phyloP scores from a whole-genome alignment of 192 early-diverging fungal species.

The Rhizoclosmatium sp. region DNA sequence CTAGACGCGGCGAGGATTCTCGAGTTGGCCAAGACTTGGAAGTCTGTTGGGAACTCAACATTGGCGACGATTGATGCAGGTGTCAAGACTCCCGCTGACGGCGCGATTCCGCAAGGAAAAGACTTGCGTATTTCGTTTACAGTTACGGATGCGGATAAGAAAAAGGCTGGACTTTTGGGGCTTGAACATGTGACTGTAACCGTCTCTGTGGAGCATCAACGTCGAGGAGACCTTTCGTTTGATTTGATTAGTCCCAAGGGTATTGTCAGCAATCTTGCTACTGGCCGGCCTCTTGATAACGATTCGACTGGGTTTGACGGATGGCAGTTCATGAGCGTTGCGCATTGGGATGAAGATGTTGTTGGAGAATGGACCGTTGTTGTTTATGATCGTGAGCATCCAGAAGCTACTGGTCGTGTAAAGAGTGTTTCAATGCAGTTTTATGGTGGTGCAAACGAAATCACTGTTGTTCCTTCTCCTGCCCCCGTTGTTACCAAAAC shows the following conservation, averaged over 20 bases:
- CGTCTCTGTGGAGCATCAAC: slow-evolving; percentile 79
- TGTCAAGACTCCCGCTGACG: not conserved
- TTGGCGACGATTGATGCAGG: slow-evolving; percentile 43
- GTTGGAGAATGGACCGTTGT: slow-evolving; percentile 78
- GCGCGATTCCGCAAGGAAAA: slow-evolving; percentile 58
- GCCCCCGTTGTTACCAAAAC: no score
- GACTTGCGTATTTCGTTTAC: slow-evolving; percentile 20
- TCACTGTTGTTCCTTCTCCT: no score
- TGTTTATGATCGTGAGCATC: slow-evolving; percentile 43
- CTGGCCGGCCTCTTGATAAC: slow-evolving; percentile 68
- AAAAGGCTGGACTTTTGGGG: slow-evolving; percentile 46
- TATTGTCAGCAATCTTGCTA: slow-evolving; percentile 73
- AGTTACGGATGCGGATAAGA: not conserved
- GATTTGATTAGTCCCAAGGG: slow-evolving; percentile 76
- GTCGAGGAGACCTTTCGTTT: slow-evolving; percentile 88
- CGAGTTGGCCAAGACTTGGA: slow-evolving; percentile 75
- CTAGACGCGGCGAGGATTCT: slow-evolving; percentile 86
- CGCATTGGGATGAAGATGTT: slow-evolving; percentile 96
- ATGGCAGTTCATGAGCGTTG: slow-evolving; percentile 97
- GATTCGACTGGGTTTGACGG: slow-evolving; percentile 72
- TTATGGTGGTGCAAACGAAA: not conserved
- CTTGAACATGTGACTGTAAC: slow-evolving; percentile 92
- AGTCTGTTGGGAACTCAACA: slow-evolving; percentile 72
- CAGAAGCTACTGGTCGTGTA: slow-evolving; percentile 36
- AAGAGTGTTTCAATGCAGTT: slow-evolving; percentile 47